These are phyloP conservation scores for Leishmania tarentolae DNA, from an alignment of 208 protist species.

Conservation along the genomic window DNA sequence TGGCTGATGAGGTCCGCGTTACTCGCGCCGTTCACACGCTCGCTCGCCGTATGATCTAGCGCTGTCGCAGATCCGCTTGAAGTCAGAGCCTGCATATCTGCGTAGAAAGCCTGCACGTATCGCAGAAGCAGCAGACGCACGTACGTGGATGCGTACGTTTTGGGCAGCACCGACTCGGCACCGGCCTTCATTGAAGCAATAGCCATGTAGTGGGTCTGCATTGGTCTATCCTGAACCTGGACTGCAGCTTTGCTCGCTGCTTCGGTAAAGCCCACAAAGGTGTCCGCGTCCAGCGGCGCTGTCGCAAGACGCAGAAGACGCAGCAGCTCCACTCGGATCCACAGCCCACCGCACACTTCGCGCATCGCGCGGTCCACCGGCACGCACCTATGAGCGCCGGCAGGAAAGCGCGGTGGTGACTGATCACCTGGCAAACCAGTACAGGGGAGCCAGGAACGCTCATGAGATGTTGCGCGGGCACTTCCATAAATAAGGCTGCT, in stretches of 20 bases:
- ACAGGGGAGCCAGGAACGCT: background rate
- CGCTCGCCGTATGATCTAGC: background rate
- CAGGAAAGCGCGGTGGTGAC: slow-evolving; percentile 15
- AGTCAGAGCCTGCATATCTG: slow-evolving; percentile 25
- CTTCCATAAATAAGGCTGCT: slow-evolving; percentile 3
- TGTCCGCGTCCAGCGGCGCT: slow-evolving; percentile 33
- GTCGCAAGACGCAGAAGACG: slow-evolving; percentile 36
- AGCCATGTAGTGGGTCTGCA: slow-evolving; percentile 35
- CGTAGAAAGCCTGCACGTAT: slow-evolving; percentile 59
- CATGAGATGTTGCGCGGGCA: slow-evolving; percentile 9
- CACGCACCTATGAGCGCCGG: slow-evolving; percentile 8
- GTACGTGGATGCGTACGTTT: slow-evolving; percentile 52
- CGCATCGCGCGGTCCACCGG: slow-evolving; percentile 26
- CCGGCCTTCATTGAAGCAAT: slow-evolving; percentile 30
- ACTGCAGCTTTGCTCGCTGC: slow-evolving; percentile 15
- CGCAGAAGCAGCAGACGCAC: slow-evolving; percentile 66
- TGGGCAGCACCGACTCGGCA: slow-evolving; percentile 39
- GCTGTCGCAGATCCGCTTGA: background rate
- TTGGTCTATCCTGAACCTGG: slow-evolving; percentile 17
- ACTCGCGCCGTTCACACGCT: background rate
- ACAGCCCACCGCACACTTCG: slow-evolving; percentile 40
- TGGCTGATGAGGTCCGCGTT: background rate
- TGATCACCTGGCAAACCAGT: slow-evolving; percentile 14
- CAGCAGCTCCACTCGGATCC: slow-evolving; percentile 49
- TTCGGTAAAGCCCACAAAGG: slow-evolving; percentile 22